These are phyloP conservation scores for Candida labiduridarum DNA, from an alignment of 1,139 yeast species.

Conservation along the genomic window DNA sequence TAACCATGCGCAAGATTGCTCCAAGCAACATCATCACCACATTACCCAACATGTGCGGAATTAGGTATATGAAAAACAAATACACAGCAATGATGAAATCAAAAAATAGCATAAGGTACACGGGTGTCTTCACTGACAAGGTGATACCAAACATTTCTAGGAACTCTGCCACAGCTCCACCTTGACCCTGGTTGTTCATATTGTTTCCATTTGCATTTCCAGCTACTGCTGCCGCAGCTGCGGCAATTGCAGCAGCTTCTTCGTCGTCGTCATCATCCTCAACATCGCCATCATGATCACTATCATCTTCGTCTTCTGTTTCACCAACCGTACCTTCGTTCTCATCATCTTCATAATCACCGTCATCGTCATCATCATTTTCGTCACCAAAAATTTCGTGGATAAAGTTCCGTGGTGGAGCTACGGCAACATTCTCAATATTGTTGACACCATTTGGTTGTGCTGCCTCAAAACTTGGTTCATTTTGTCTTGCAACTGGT, in stretches of 20 bases:
- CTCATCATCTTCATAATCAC: slow-evolving; percentile 11
- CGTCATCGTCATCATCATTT: slow-evolving; percentile 6
- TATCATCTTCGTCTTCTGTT: slow-evolving; percentile 8
- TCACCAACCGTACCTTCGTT: background rate
- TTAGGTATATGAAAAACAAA: slow-evolving; percentile 49
- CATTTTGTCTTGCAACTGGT: background rate
- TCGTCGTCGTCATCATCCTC: slow-evolving; percentile 15
- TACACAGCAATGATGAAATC: slow-evolving; percentile 47
- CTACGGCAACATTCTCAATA: background rate
- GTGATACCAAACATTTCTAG: slow-evolving; percentile 41
- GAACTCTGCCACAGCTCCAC: slow-evolving; percentile 27
- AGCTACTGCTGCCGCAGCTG: slow-evolving; percentile 15
- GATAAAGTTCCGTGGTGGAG: slow-evolving; percentile 2
- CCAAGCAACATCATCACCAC: slow-evolving; percentile 8
- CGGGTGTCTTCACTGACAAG: slow-evolving; percentile 38
- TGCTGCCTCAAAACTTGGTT: background rate
- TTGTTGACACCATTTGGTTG: too few relatives aligned
- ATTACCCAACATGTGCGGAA: slow-evolving; percentile 58
- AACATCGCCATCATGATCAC: slow-evolving; percentile 10
- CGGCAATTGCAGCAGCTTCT: slow-evolving; percentile 16
- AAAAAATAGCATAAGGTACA: slow-evolving; percentile 37
- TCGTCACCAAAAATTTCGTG: slow-evolving; percentile 4
- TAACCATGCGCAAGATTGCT: background rate
- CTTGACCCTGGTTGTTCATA: slow-evolving; percentile 7
- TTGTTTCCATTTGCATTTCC: slow-evolving; percentile 14